Percentiles rank a stretch among this genome's conserved stretches.
These are phyloP conservation scores for Suillus subluteus DNA, from an alignment of 768 basidiomycete species.

Conservation along the genomic window DNA sequence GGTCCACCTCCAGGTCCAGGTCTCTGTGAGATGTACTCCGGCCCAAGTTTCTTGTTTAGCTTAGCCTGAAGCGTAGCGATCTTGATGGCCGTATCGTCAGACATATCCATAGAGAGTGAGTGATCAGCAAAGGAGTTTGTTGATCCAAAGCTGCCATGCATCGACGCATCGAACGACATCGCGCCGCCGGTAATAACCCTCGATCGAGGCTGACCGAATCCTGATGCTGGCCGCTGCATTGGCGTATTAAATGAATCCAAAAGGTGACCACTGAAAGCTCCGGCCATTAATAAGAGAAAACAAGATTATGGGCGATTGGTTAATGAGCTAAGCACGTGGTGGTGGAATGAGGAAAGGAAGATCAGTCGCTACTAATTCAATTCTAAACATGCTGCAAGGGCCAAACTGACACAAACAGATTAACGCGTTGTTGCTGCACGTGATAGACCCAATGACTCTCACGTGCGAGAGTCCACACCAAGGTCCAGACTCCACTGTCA, in stretches of 20 bases:
- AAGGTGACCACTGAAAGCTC: constrained; percentile 61
- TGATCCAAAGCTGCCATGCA: constrained; percentile 52
- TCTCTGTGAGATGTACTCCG: constrained; percentile 89
- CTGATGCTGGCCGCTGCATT: constrained; percentile 13
- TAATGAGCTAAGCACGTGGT: neutral
- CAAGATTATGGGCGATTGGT: neutral
- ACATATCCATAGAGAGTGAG: constrained; percentile 42
- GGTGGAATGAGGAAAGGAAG: neutral
- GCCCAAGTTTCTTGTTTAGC: constrained; percentile 87
- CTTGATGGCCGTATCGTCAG: constrained; percentile 65
- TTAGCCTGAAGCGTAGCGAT: constrained; percentile 79
- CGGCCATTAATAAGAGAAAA: constrained; percentile 48
- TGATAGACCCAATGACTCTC: neutral
- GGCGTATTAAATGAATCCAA: constrained; percentile 45
- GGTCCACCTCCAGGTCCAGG: constrained; percentile 86
- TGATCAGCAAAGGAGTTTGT: constrained; percentile 11
- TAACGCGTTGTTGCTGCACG: constrained; percentile 1
- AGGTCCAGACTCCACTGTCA: too few relatives aligned
- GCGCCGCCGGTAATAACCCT: constrained; percentile 52
- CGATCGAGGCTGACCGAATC: constrained; percentile 17
- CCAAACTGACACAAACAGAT: constrained; percentile 18
- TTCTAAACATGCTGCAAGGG: neutral
- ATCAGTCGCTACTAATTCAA: neutral
- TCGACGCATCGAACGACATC: constrained; percentile 62
- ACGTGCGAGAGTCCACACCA: neutral